Conservation (phyloP, 441 rosid species). For the Pelargonium australe region DNA sequence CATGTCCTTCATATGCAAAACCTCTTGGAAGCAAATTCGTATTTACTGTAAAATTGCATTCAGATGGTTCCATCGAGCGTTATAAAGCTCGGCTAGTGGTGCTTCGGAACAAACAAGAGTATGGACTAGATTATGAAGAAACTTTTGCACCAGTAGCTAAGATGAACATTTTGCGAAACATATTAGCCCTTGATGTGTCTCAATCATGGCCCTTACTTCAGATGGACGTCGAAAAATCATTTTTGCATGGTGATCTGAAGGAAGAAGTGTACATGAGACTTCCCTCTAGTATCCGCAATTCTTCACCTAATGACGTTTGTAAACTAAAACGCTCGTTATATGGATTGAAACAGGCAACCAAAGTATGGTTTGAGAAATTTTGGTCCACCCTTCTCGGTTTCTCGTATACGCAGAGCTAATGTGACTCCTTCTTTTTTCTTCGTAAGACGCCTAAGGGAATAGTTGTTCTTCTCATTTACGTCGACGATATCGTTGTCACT, state of each 20-base stretch:
- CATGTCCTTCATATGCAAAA: background rate
- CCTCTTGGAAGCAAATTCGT: background rate
- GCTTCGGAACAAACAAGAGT: conserved; percentile 6
- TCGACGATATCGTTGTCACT: background rate
- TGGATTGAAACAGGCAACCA: background rate
- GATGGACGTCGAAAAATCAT: background rate
- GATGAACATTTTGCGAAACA: background rate
- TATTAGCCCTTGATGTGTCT: background rate
- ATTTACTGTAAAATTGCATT: background rate
- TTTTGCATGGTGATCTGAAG: background rate
- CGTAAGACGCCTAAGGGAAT: background rate
- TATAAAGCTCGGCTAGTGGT: conserved; percentile 1
- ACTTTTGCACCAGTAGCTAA: background rate
- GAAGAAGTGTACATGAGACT: background rate
- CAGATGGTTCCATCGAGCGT: background rate
- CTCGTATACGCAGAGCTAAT: background rate
- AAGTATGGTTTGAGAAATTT: background rate
- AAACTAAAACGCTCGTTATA: conserved; percentile 3
- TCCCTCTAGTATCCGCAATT: background rate
- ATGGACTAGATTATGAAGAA: background rate
- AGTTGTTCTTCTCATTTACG: background rate
- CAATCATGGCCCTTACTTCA: background rate
- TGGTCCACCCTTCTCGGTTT: background rate
- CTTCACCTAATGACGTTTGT: background rate
- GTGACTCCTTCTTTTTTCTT: background rate